Evolutionary conservation across 2,329 filamentous ascomycete genomes (phyloP), one percentile per base, ranked within the genome.

Genomic region (Ascochyta lentis): DNA sequence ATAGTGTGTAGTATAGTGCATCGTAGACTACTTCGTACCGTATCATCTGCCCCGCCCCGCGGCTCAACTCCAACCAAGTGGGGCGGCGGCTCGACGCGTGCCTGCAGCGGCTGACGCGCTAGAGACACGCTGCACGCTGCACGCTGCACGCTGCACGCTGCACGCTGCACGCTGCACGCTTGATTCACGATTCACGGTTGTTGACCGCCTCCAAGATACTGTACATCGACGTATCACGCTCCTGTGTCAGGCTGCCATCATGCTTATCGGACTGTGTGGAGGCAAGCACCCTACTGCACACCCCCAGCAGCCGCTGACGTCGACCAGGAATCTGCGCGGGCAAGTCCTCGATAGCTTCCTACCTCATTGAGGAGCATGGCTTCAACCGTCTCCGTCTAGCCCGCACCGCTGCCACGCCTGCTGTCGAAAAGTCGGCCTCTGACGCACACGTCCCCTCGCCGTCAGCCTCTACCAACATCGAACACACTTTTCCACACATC

Each of bases 331-430:
- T 97, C 68, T 98, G 93, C 79, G 88, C 94, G 44, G 95, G 95
- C 69, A 98, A 97, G 80, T 88, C 87, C 72, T 91, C 92, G 9
- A 91, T 98, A 62, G 92, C 92, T 54, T 86, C 91, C 50, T 97
- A 96, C 74, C 85, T 99, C 8, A 86, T 93, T 61, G 85, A 92
- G 61, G 86, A 93, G 62, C 90, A 97, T 76, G 87, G 86, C 58
- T 99, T 98, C 78, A 86, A 84, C 58, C 85, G 86, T 42, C 83
- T 97, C 54, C 83, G 85, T 66, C 81, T 96, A 27, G 76, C 73
- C 39, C 73, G 69, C 31, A 70, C 66, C 13, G 63, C 70, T 43
- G 54, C 67, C 16, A 78, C 76, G 3, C 75, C 79, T 23, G 59
- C 68, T 4, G 73, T 80, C 22, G 77, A 80, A 44, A 77, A 77